Evolutionary conservation across 306 rosid species (phyloP).

Genomic region (Prunus dulcis): DNA sequence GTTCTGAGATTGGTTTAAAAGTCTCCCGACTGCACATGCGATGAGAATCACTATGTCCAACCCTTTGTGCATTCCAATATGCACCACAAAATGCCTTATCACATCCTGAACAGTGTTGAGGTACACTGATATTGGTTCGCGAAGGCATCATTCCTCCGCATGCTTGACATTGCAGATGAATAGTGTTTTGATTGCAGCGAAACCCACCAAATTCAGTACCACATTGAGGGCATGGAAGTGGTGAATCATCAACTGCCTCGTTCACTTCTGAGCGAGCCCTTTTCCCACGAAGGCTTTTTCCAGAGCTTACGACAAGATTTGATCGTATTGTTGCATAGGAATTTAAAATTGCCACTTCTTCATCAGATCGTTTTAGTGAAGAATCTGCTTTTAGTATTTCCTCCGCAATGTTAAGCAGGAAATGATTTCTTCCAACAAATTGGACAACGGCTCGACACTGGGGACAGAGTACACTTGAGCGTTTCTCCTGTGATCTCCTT

Average conservation of each 20-base stretch:
- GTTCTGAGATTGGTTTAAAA: conserved; percentile 62
- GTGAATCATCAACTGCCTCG: conserved; percentile 37
- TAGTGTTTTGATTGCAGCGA: conserved; percentile 52
- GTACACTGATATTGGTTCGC: conserved; percentile 39
- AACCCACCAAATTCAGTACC: conserved; percentile 69
- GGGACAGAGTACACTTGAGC: conserved; percentile 74
- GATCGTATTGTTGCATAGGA: conserved; percentile 68
- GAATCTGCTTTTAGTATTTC: conserved; percentile 64
- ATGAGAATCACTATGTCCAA: conserved; percentile 39
- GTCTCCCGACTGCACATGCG: conserved; percentile 62
- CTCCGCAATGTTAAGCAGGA: conserved; percentile 66
- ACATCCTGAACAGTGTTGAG: conserved; percentile 90
- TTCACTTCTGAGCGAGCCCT: conserved; percentile 39
- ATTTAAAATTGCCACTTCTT: conserved; percentile 71
- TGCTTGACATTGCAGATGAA: conserved; percentile 84
- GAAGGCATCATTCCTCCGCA: conserved; percentile 99
- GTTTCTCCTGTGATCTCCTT: conserved; percentile 67
- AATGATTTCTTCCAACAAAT: conserved; percentile 87
- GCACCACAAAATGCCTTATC: conserved; percentile 90
- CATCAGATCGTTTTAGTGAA: conserved; percentile 63
- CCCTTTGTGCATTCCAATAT: conserved; percentile 65
- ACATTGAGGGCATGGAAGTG: conserved; percentile 78
- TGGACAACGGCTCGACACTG: conserved; percentile 89
- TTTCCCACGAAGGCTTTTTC: conserved; percentile 43
- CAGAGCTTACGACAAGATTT: conserved; percentile 64